Evolutionary conservation across 2,329 filamentous ascomycete species (phyloP), one percentile per base, ranked within the genome.

Genomic region (Beauveria brongniartii): DNA sequence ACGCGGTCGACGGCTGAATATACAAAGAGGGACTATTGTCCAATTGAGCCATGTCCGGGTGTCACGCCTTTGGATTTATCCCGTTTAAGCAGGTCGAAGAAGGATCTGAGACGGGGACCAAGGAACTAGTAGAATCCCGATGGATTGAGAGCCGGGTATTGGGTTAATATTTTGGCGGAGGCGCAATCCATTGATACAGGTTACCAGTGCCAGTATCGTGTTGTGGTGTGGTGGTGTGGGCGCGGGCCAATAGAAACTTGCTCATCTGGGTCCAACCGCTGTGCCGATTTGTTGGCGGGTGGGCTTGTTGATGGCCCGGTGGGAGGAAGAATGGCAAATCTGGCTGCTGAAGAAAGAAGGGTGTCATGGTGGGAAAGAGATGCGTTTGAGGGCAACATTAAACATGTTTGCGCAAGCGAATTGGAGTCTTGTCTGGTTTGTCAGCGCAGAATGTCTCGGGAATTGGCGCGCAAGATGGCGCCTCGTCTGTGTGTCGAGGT

Each of bases 171-270:
- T 37, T 14, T 14, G 34, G 34, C 34, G 34, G 34, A 37, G 30
- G 34, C 34, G 34, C 34, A 14, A 37, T 37, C 34, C 12, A 37
- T 37, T 37, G 12, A 37, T 14, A 37, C 34, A 14, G 34, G 12
- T 37, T 37, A 37, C 34, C 34, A 37, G 34, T 37, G 34, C 34
- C 34, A 37, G 34, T 14, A 37, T 37, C 4, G 34, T 37, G 34
- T 40, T 37, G 34, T 48, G 12, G 40, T 43, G 55, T 48, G 46
- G 56, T 52, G 56, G 47, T 52, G 56, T 51, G 56, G 18, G 46
- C 14, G 22, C 18, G 55, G 63, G 66, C 73, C 73, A 75, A 76
- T 76, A 64, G 68, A 75, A 76, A 76, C 73, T 73, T 76, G 74
- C 74, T 76, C 74, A 64, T 54, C 65, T 58, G 61, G 56, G 63